phyloP scores from a whole-genome alignment of 352 stramenopile genomes.

The Peronospora belbahrii region DNA sequence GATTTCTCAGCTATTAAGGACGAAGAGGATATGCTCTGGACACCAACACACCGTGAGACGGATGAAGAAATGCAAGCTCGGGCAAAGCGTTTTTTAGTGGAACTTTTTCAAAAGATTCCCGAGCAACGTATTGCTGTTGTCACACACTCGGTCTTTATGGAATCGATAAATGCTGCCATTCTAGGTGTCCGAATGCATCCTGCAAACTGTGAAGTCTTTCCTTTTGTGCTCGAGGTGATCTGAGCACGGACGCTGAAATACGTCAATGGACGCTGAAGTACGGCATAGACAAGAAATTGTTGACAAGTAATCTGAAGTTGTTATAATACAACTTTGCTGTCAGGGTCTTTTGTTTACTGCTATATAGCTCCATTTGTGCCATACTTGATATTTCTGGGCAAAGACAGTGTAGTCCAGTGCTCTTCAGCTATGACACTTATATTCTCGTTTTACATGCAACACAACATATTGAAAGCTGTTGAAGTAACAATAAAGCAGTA shows the following conservation, averaged over 20 bases:
- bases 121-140: slow-evolving; percentile 53
- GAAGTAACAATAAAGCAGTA: no score
- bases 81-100: slow-evolving; percentile 35
- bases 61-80: slow-evolving; percentile 46
- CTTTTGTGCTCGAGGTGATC: slow-evolving; percentile 32
- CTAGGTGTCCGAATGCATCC: slow-evolving; percentile 28
- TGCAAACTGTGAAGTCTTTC: slow-evolving; percentile 43
- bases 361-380: no score
- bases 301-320: no score
- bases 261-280: no score
- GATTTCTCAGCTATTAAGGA: slow-evolving; percentile 51
- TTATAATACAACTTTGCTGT: no score
- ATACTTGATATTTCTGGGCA: no score
- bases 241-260: neutral
- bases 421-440: no score
- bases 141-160: slow-evolving; percentile 69
- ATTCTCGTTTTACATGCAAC: no score
- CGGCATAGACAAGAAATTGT: no score
- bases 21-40: slow-evolving; percentile 54
- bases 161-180: slow-evolving; percentile 41
- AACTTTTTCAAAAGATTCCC: slow-evolving; percentile 45
- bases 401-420: no score
- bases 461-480: no score
- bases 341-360: no score
- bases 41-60: slow-evolving; percentile 50